Conservation (phyloP, 441 rosid genomes). For the Rhodomyrtus psidioides region DNA sequence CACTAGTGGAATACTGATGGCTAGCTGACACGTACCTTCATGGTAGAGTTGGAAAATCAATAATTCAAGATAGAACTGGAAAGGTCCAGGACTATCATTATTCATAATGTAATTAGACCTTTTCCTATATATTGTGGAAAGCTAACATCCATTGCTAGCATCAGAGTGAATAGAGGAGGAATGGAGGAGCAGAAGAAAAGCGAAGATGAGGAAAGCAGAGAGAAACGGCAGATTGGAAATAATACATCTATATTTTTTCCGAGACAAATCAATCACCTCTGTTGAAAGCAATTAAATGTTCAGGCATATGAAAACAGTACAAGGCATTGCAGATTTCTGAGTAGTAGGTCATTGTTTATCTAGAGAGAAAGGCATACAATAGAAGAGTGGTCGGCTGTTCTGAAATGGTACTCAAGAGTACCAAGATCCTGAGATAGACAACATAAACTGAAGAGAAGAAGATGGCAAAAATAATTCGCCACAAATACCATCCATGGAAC, state of each 20-base stretch:
- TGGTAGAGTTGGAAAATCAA: not conserved
- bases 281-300: not conserved
- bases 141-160: not conserved
- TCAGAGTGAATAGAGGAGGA: not conserved
- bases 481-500: not conserved
- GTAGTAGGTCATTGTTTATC: not conserved
- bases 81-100: not conserved
- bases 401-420: not conserved
- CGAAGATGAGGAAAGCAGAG: not conserved
- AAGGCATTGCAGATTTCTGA: not conserved
- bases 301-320: not conserved
- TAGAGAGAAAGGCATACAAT: not conserved
- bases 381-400: not conserved
- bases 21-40: not conserved
- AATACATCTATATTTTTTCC: not conserved
- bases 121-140: not conserved
- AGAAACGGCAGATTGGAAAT: not conserved
- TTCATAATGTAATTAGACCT: not conserved
- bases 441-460: not conserved
- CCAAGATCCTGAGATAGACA: not conserved
- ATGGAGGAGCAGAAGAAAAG: not conserved
- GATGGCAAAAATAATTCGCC: not conserved
- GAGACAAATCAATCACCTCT: not conserved
- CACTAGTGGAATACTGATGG: not conserved
- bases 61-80: not conserved